These are phyloP conservation scores for Daedaleopsis sinensis DNA, from an alignment of 768 basidiomycete genomes.

Conservation along the genomic window DNA sequence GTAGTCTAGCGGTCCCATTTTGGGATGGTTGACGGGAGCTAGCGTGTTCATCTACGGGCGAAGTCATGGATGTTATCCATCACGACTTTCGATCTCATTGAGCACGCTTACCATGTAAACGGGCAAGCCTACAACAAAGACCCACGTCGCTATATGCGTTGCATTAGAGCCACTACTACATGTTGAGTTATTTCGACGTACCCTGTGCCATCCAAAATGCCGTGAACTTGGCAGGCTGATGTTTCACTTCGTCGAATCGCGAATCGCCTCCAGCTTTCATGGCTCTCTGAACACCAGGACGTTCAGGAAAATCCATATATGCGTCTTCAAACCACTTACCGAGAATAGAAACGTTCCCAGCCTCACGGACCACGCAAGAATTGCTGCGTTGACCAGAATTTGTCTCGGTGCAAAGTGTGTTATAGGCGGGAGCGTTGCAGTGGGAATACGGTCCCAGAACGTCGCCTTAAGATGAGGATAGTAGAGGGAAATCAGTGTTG, in stretches of 20 bases:
- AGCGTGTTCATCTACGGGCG: conserved; percentile 47
- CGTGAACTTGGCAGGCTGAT: conserved; percentile 50
- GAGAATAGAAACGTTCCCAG: conserved; percentile 61
- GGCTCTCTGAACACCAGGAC: conserved; percentile 36
- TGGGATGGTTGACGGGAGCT: conserved; percentile 51
- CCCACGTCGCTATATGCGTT: conserved; percentile 56
- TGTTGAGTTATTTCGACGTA: conserved; percentile 19
- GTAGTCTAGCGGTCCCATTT: conserved; percentile 58
- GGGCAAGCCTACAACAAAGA: conserved; percentile 67
- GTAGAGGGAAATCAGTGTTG: conserved; percentile 62
- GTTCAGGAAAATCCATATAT: conserved; percentile 32
- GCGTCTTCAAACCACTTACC: conserved; percentile 36
- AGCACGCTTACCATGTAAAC: conserved; percentile 51
- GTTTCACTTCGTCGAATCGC: conserved; percentile 63
- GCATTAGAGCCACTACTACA: neutral
- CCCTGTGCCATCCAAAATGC: conserved; percentile 66
- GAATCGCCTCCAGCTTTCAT: conserved; percentile 64
- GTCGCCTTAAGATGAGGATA: conserved; percentile 57
- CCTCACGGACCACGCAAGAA: conserved; percentile 63
- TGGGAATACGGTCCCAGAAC: conserved; percentile 43
- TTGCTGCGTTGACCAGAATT: conserved; percentile 55
- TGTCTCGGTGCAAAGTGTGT: conserved; percentile 61
- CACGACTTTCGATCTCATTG: neutral
- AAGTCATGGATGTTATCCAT: neutral
- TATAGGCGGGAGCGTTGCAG: conserved; percentile 42